Evolutionary conservation across 2,329 filamentous ascomycete genomes (phyloP).

Genomic region (Sclerotinia subarctica): DNA sequence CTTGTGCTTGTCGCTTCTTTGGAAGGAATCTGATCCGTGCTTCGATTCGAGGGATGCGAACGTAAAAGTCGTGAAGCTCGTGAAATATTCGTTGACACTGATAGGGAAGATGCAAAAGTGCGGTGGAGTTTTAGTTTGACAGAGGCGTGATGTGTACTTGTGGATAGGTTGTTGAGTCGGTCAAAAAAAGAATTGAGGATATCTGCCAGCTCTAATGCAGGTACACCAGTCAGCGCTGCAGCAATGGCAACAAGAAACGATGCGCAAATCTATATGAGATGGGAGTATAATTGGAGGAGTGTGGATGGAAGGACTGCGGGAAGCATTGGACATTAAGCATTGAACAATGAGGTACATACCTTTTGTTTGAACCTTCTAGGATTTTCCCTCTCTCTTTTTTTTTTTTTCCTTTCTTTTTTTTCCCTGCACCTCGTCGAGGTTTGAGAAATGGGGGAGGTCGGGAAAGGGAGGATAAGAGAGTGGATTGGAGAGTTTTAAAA

Average conservation of each 20-base stretch:
- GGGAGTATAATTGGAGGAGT: conserved; percentile 16
- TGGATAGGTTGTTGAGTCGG: conserved; percentile 22
- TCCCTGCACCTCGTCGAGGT: conserved; percentile 27
- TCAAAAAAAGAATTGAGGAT: conserved; percentile 31
- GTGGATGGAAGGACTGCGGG: conserved; percentile 29
- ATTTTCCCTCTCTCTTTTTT: background rate
- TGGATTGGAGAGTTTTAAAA: conserved; percentile 26
- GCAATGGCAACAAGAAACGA: conserved; percentile 31
- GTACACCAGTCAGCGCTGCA: conserved; percentile 39
- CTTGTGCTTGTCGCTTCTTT: conserved; percentile 36
- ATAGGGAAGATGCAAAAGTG: conserved; percentile 8
- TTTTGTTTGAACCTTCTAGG: conserved; percentile 18
- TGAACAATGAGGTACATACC: conserved; percentile 29
- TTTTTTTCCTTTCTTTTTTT: conserved; percentile 4
- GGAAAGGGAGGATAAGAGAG: conserved; percentile 36
- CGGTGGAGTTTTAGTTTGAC: conserved; percentile 17
- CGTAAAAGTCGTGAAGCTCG: conserved; percentile 34
- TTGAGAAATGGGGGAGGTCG: conserved; percentile 32
- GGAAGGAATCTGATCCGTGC: conserved; percentile 33
- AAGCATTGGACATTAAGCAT: conserved; percentile 22
- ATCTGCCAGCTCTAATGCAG: conserved; percentile 40
- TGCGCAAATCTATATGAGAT: conserved; percentile 16
- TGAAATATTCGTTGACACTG: conserved; percentile 26
- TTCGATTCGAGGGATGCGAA: conserved; percentile 35
- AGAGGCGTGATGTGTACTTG: conserved; percentile 24